These are phyloP conservation scores for Alternaria arborescens DNA, from an alignment of 2,329 filamentous ascomycete genomes.

Conservation along the genomic window DNA sequence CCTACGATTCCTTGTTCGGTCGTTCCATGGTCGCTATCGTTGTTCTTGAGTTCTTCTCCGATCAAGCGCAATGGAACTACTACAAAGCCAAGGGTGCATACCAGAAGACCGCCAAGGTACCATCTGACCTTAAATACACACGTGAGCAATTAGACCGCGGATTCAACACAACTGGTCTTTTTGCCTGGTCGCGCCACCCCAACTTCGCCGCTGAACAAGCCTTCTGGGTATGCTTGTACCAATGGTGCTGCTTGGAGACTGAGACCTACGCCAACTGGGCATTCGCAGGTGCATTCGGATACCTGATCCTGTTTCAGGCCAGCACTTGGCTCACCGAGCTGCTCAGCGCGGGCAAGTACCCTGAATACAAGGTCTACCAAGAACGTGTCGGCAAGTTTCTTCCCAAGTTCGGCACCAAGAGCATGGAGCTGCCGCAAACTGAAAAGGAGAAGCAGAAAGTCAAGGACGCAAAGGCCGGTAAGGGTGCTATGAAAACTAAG, in stretches of 20 bases:
- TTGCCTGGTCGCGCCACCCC: constrained; percentile 88
- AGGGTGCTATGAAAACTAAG: constrained; percentile 25
- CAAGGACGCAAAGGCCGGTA: constrained; percentile 29
- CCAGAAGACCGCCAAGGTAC: constrained; percentile 74
- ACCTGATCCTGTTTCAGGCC: constrained; percentile 84
- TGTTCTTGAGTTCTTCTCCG: constrained; percentile 79
- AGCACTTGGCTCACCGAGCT: constrained; percentile 88
- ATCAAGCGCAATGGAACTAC: constrained; percentile 92
- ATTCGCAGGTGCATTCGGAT: constrained; percentile 70
- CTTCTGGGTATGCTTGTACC: constrained; percentile 87
- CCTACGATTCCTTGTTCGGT: constrained; percentile 66
- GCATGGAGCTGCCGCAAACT: constrained; percentile 39
- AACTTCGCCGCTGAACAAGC: constrained; percentile 94
- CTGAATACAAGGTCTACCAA: constrained; percentile 88
- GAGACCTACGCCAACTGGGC: constrained; percentile 81
- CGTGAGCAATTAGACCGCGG: constrained; percentile 86
- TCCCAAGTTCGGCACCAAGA: constrained; percentile 61
- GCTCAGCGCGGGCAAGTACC: constrained; percentile 83
- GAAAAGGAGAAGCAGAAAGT: constrained; percentile 34
- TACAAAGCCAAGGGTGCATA: constrained; percentile 84
- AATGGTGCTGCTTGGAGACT: constrained; percentile 83
- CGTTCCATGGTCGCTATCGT: constrained; percentile 65
- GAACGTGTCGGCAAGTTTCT: constrained; percentile 83
- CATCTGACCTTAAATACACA: constrained; percentile 67
- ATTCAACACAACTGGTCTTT: constrained; percentile 85